Evolutionary conservation across 208 protist genomes (phyloP), one percentile per base, ranked within the genome.

Genomic region (Leishmania tarentolae): DNA sequence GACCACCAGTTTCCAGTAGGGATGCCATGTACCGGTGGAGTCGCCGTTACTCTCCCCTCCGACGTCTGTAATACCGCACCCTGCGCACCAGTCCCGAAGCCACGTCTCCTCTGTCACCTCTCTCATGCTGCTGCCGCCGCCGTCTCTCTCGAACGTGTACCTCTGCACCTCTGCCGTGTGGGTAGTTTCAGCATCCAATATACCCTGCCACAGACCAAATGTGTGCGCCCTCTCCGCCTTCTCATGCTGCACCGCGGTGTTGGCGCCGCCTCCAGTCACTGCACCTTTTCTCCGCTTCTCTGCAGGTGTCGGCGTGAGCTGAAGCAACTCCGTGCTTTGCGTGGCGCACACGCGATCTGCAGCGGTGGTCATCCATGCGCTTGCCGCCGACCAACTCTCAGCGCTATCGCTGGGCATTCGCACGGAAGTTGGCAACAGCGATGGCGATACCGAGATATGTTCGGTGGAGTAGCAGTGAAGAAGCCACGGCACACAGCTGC

Each of bases 271-370:
- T n/a, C 72, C 50, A 53, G 35, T 2, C 17, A 24, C 46, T 21
- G 15, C 65, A 21, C 24, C 40, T 28, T n/a, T n/a, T 46, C 21
- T 47, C 65, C 37, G 17, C n/a, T 21, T 24, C 70, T 7, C 70
- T 1, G 46, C 40, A 56, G 69, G 70, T 56, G 70, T 44, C 31
- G 42, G 24, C 42, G 66, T 37, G 21, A 47, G n/a, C 53, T 61
- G 42, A 35, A 87, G 83, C 24, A 88, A 42, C 42, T 85, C 77
- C 4, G 6, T 28, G 44, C 63, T 56, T 63, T 80, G 59, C 15
- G 81, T 78, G 44, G 86, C 82, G 68, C 86, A 88, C 35, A 88
- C 79, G 28, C 81, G 75, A 78, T 88, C 86, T 0, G 82, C 82
- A 0, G 86, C 86, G 57, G 79, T 28, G 31, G 86, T 84, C 76